Base-by-base conservation (phyloP, 345 rosid species). In the Gossypium longicalyx region DNA sequence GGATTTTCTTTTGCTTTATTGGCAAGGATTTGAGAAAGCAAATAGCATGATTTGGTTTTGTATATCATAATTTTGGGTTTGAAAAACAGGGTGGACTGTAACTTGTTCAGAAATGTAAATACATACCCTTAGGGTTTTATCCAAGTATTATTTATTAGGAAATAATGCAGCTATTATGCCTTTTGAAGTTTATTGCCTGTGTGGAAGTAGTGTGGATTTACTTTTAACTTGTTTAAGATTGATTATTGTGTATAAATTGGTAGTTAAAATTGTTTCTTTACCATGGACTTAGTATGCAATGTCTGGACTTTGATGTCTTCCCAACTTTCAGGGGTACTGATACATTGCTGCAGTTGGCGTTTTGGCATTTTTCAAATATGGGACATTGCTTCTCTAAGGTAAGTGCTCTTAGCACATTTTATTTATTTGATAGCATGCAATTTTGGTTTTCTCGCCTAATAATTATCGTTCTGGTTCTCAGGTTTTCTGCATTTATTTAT, bases 321-420 rank as follows among this genome's bases (percentile, higher is more conserved):
- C 13, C 44, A 3, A n/a, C 22, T 80, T 64, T 70, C 76, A 76
- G 74, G 76, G 76, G 17, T 77, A 25, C 25, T 19, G 62, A 38
- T 56, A 9, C 29, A 17, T 56, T 60, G 57, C 59, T 54, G 68
- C 73, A 7, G 63, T 47, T 23, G 51, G 45, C 22, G 0, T 71
- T 67, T 41, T 51, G 38, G 22, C 12, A 45, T 80, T 83, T 25
- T 77, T 79, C 70, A 27, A 52, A 71, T 41, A 88, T 88, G 92
- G 92, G 92, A 54, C 61, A 56, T 53, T 86, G 90, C 80, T 78
- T 82, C 72, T 43, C 77, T 48, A 86, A 75, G 89, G 92, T 86
- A 68, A 80, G 47, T 70, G 8, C 29, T 43, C 66, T 54, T 47
- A 15, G 22, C 72, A 15, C 15, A 47, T 22, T 49, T 69, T 4